Base-by-base conservation (phyloP, 306 rosid species). In the Alnus glutinosa region DNA sequence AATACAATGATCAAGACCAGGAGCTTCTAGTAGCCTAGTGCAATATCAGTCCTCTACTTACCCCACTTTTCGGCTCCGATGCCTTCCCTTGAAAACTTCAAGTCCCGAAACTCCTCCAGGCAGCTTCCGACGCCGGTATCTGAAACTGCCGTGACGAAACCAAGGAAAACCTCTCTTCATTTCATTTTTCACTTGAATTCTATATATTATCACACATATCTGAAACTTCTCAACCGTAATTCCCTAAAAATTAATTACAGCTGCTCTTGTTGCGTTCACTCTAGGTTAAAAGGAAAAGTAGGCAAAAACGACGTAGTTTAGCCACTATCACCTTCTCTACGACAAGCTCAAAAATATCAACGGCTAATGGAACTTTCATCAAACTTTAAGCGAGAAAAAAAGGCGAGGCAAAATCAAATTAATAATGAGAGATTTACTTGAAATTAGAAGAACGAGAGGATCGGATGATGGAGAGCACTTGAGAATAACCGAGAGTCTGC, bases 121-220 rank as follows among this genome's bases (percentile, higher is more conserved):
- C 88, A 75, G 89, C 93, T 89, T 74, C 97, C 96, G 44, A 86
- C 64, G 1, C 99, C 99, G 7, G 99, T 91, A 84, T 93, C 99
- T 61, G 97, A 90, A 77, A 95, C 99, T 95, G 82, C 66, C 70
- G 34, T 19, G 18, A 46, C 54, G 9, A 86, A 83, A 16, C 49
- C 63, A 73, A 28, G 9, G 37, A 10, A 3, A 49, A 2, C 47
- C 1, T 32, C 47, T 46, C 4, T 13, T 70, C 62, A 73, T 11
- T 19, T 6, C 2, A 13, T 8, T 11, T 14, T 54, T 4, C 58
- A 16, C 4, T 54, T 54, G 58, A 16, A 54, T 14, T 54, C 58
- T 15, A 16, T 0, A 54, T 59, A 28, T 23, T 59, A 9, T 59
- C 36, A 42, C 14, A 0, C 71, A 37, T 4, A 23, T 64, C 70